Evolutionary conservation across 345 rosid species (phyloP), one percentile per base, ranked within the genome.

Genomic region (Acer yangbiense): DNA sequence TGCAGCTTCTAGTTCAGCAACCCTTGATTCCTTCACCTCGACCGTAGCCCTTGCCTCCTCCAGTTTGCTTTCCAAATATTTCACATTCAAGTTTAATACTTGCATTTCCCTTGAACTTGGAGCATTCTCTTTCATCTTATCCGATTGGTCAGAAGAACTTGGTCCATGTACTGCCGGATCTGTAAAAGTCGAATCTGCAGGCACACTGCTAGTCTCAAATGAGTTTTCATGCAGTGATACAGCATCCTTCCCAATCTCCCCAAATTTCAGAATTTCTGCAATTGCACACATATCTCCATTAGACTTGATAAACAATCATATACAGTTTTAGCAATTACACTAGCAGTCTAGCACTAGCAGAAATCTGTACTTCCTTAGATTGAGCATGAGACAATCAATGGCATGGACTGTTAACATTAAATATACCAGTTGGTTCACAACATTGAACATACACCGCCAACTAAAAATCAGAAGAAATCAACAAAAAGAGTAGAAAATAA

Each of bases 231-330:
- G 79, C 68, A 79, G 80, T 17, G 77, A 58, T 52, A 66, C 2
- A 65, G 86, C 57, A 64, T 90, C 83, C 83, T 82, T 83, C 44
- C 92, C 92, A 71, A 89, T 83, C 82, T 84, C 92, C 18, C 83
- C 85, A 3, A 94, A 86, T 18, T 87, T 90, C 48, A 78, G 66
- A 29, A 94, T 79, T 83, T 91, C 93, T 92, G 87, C 78, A 78
- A 69, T 50, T 54, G n/a, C 1, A 43, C 13, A 61, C 18, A 71
- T 48, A 39, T 27, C 29, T 68, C 62, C 32, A 75, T 70, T 76
- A 71, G 76, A 71, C 46, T 69, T 12, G 25, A 50, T 14, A 66
- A 76, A 68, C 65, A 67, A 66, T 68, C 65, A 1, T 50, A 68
- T 54, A 29, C 27, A 17, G 2, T n/a, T 54, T 54, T 17, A 57